Base-by-base conservation (phyloP, 108 stramenopile genomes). In the Cyclotella distinguenda region DNA sequence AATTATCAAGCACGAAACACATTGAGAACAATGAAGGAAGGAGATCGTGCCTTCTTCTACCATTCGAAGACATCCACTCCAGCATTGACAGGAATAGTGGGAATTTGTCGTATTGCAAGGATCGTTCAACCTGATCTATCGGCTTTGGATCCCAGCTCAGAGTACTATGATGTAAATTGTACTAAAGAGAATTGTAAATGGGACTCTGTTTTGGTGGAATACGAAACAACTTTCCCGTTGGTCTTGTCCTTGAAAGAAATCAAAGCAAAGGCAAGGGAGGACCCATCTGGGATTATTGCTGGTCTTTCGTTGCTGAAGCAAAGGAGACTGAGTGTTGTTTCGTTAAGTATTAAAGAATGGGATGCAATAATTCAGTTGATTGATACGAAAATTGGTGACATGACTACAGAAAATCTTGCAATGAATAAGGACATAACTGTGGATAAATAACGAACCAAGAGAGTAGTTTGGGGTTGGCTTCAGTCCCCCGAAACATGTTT, bases 1-100 rank as follows among this genome's bases (percentile, higher is more conserved):
- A 84, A 79, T 49, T 84, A 70, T 64, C 67, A 77, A 68, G 83
- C 83, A 22, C 83, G 80, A 0, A 84, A 84, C 48, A 31, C 43
- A 32, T 47, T 84, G 21, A 67, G 73, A 21, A 60, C 66, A 34
- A 84, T 84, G 83, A 64, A 66, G 1, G 55, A 62, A 1, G 80
- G 68, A 3, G 83, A 81, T 43, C 62, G 62, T 35, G 70, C 64
- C 18, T 84, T 80, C 53, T 84, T 84, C 47, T 84, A 84, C 64
- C 83, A 84, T 51, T 74, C 72, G 23, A 73, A 77, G 45, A 36
- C 72, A 32, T 39, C 57, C 0, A 59, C 55, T 15, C 38, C 38
- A 43, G 40, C 42, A 22, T 23, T 22, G 28, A 53, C 83, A 15
- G 77, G 73, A 28, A 74, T 84, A 46, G 83, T 84, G 1, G 83